Conservation (phyloP, 2,329 filamentous ascomycete species). For the Ophiostoma australiae region DNA sequence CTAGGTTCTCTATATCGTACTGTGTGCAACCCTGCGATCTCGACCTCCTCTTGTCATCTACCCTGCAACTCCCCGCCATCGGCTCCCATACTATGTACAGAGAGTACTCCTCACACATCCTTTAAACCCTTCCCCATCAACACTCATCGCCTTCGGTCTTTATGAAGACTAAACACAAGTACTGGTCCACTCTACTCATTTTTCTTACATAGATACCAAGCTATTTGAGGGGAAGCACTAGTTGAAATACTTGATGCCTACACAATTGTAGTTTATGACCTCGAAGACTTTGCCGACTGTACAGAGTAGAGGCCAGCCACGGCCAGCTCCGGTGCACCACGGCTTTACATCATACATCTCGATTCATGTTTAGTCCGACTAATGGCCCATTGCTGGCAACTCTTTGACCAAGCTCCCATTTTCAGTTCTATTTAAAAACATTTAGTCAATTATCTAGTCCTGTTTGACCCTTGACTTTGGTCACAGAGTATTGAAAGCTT, state of each 20-base stretch:
- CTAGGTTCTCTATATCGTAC: too few relatives aligned
- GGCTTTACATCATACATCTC: too few relatives aligned
- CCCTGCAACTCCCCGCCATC: background rate
- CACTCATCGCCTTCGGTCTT: background rate
- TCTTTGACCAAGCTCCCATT: too few relatives aligned
- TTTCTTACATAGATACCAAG: background rate
- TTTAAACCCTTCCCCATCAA: background rate
- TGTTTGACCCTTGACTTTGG: too few relatives aligned
- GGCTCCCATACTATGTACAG: background rate
- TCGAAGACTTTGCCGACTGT: background rate
- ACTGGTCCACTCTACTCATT: background rate
- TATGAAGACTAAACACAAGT: background rate
- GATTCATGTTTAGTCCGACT: too few relatives aligned
- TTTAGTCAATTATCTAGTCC: too few relatives aligned
- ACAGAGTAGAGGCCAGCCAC: too few relatives aligned
- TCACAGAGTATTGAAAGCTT: too few relatives aligned
- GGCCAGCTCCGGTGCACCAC: background rate
- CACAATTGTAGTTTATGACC: background rate
- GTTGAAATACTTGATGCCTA: background rate
- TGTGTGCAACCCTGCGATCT: background rate
- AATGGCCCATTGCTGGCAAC: too few relatives aligned
- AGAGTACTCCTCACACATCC: background rate
- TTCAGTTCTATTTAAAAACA: too few relatives aligned
- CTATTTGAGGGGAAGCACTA: background rate
- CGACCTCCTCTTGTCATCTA: background rate